Evolutionary conservation across 1,139 yeast genomes (phyloP).

Genomic region (Lodderomyces pseudojiufengensis): DNA sequence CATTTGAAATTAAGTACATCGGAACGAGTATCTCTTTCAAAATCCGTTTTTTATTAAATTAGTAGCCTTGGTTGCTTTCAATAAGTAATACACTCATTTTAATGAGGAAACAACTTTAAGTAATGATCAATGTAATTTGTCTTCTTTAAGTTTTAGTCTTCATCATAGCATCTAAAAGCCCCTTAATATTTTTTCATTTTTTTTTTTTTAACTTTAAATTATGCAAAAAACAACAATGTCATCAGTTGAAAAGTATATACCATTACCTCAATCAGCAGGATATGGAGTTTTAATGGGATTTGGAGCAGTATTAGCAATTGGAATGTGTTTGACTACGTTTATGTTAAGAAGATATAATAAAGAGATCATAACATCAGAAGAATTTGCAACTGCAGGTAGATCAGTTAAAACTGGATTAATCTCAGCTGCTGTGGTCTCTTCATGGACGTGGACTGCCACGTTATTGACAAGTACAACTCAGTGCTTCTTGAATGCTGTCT

Average conservation of each 20-base stretch:
- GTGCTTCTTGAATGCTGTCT: constrained; percentile 72
- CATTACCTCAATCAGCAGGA: constrained; percentile 74
- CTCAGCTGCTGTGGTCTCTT: constrained; percentile 82
- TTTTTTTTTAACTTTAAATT: too few species aligned
- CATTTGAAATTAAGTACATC: too few species aligned
- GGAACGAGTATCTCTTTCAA: too few species aligned
- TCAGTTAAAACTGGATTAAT: constrained; percentile 77
- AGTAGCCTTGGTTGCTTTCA: too few species aligned
- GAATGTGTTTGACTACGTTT: constrained; percentile 73
- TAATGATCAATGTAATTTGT: too few species aligned
- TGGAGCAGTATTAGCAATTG: constrained; percentile 74
- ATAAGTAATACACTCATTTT: too few species aligned
- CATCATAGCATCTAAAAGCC: too few species aligned
- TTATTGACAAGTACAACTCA: constrained; percentile 41
- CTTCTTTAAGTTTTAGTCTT: too few species aligned
- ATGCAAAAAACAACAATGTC: not conserved
- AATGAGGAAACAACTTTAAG: too few species aligned
- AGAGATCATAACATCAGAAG: constrained; percentile 85
- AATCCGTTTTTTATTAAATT: too few species aligned
- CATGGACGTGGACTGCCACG: constrained; percentile 96
- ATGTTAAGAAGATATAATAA: constrained; percentile 70
- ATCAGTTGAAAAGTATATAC: constrained; percentile 10
- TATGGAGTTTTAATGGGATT: constrained; percentile 87
- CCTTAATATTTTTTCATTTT: too few species aligned
- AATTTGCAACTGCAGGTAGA: constrained; percentile 85